phyloP scores from a whole-genome alignment of 78 protist species.

The Chrysochromulina parva region DNA sequence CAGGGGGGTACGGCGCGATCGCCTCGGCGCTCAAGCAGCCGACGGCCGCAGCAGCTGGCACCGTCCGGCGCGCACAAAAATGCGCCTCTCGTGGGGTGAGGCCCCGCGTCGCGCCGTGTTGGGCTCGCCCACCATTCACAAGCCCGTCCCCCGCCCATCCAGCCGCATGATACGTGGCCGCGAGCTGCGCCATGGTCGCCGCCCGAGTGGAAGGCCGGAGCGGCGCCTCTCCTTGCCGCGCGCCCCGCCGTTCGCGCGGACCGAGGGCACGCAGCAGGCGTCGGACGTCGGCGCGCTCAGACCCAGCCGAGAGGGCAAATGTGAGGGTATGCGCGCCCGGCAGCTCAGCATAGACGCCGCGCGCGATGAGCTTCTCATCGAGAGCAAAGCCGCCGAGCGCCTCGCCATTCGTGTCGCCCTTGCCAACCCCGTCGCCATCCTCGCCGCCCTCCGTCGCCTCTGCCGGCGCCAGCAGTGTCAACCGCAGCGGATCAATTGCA shows the following conservation, averaged over 20 bases:
- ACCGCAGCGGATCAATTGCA: neutral
- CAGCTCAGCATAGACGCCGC: neutral
- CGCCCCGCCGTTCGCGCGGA: too few species aligned
- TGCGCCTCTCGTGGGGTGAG: slow-evolving; percentile 8
- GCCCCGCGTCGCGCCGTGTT: too few species aligned
- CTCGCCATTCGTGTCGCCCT: neutral
- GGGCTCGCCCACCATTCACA: too few species aligned
- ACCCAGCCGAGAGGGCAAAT: neutral
- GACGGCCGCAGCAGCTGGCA: neutral
- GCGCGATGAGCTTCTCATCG: neutral
- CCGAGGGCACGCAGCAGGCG: neutral
- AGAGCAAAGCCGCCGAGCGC: neutral
- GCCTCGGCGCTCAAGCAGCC: neutral
- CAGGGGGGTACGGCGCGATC: slow-evolving; percentile 31
- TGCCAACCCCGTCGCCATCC: too few species aligned
- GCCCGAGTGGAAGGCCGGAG: too few species aligned
- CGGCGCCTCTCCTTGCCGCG: too few species aligned
- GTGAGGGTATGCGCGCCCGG: neutral
- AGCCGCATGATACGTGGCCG: too few species aligned
- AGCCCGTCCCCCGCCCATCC: too few species aligned
- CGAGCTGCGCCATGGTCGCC: too few species aligned
- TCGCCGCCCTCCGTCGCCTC: too few species aligned
- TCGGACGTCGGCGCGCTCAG: too few species aligned
- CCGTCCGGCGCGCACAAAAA: neutral
- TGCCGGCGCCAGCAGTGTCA: neutral